Conservation (phyloP, 2,329 filamentous ascomycete species). For the Aspergillus nomiae region DNA sequence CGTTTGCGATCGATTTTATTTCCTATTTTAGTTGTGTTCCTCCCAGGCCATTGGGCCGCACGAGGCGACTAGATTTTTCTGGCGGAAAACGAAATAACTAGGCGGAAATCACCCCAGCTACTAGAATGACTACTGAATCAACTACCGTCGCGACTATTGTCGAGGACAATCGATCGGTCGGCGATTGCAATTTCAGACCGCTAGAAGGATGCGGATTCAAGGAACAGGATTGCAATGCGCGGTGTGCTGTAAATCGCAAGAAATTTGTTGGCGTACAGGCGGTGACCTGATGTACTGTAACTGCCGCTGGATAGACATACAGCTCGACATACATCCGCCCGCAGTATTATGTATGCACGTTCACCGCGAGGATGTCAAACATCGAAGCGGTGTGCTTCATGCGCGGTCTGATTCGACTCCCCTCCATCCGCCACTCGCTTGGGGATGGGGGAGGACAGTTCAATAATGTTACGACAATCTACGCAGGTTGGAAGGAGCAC, state of each 20-base stretch:
- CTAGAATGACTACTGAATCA: not conserved
- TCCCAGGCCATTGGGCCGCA: not conserved
- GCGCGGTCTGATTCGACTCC: not conserved
- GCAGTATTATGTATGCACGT: constrained; percentile 11
- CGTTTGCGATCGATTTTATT: not conserved
- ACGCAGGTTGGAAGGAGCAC: not conserved
- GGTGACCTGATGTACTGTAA: not conserved
- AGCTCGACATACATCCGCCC: constrained; percentile 14
- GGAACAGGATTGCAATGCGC: not conserved
- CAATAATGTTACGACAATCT: not conserved
- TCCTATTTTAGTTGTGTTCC: constrained; percentile 1
- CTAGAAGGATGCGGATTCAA: not conserved
- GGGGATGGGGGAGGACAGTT: constrained; percentile 7
- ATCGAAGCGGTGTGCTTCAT: constrained; percentile 12
- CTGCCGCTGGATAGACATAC: not conserved
- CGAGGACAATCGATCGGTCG: not conserved
- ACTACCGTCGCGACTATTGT: not conserved
- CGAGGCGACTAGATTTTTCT: not conserved
- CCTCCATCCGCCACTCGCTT: not conserved
- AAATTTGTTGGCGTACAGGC: not conserved
- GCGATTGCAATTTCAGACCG: not conserved
- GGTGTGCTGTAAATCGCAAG: not conserved
- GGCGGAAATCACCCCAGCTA: not conserved
- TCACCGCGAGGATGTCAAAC: constrained; percentile 14
- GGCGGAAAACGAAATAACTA: not conserved